Evolutionary conservation across 2,329 filamentous ascomycete species (phyloP).

Genomic region (Exophiala oligosperma): DNA sequence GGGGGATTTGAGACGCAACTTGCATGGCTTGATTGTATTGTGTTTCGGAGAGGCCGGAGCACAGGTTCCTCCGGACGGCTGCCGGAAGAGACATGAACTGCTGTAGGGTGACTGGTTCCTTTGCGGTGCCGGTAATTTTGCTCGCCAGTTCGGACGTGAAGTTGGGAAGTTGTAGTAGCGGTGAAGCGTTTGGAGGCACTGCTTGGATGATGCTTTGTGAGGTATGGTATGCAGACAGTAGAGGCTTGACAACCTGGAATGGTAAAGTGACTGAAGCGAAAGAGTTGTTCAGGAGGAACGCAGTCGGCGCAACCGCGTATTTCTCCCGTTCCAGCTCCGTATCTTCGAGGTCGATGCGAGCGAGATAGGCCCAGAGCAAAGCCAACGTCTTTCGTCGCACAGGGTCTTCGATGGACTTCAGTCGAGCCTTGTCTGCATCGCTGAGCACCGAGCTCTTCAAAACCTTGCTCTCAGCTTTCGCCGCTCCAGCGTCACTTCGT

Average conservation of each 20-base stretch:
- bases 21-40: conserved; percentile 75
- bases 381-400: conserved; percentile 82
- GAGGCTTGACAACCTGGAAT: conserved; percentile 78
- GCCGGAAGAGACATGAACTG: conserved; percentile 86
- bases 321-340: conserved; percentile 73
- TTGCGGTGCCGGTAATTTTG: conserved; percentile 59
- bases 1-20: conserved; percentile 81
- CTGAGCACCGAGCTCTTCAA: conserved; percentile 66
- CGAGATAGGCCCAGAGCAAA: conserved; percentile 92
- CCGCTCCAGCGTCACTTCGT: conserved; percentile 76
- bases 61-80: conserved; percentile 67
- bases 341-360: conserved; percentile 82
- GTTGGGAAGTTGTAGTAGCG: conserved; percentile 87
- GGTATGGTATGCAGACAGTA: conserved; percentile 77
- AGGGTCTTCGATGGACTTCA: conserved; percentile 78
- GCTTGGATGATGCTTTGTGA: conserved; percentile 91
- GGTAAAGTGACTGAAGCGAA: conserved; percentile 85
- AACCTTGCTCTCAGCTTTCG: conserved; percentile 80
- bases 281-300: conserved; percentile 79
- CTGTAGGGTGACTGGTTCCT: conserved; percentile 75
- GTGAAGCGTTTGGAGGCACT: conserved; percentile 76
- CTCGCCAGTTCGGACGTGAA: conserved; percentile 65
- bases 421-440: conserved; percentile 70
- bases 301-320: conserved; percentile 83
- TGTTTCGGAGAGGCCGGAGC: conserved; percentile 65